phyloP scores from a whole-genome alignment of 495 filamentous ascomycete genomes.

The Annulohypoxylon maeteangense region DNA sequence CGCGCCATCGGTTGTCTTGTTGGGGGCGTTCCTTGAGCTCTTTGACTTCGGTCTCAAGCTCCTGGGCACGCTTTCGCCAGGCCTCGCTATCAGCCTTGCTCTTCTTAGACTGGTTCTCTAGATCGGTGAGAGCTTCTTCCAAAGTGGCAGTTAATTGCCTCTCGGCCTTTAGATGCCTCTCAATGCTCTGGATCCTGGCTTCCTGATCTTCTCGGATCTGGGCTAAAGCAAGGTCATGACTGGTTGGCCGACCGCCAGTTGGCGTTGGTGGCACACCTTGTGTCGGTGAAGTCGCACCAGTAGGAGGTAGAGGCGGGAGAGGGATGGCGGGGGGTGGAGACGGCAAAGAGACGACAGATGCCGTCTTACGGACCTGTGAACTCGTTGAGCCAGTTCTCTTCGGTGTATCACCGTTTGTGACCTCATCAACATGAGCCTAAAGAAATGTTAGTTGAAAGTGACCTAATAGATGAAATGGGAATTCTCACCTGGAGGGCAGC shows the following conservation, averaged over 20 bases:
- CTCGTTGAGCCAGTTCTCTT: slow-evolving; percentile 81
- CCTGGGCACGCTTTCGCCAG: slow-evolving; percentile 84
- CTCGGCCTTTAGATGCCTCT: slow-evolving; percentile 95
- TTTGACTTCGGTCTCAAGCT: slow-evolving; percentile 81
- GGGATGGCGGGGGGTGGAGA: slow-evolving; percentile 92
- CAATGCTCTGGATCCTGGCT: slow-evolving; percentile 91
- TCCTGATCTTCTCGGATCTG: slow-evolving; percentile 94
- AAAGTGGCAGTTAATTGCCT: slow-evolving; percentile 94
- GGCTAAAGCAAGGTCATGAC: slow-evolving; percentile 79
- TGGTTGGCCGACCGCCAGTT: slow-evolving; percentile 71
- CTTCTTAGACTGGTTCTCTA: slow-evolving; percentile 87
- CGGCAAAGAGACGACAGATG: slow-evolving; percentile 83
- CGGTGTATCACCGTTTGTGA: slow-evolving; percentile 49
- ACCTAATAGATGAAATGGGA: not conserved
- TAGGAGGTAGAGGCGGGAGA: slow-evolving; percentile 85
- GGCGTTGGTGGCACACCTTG: slow-evolving; percentile 57
- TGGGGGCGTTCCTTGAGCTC: slow-evolving; percentile 64
- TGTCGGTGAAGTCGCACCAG: slow-evolving; percentile 53
- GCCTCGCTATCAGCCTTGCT: slow-evolving; percentile 87
- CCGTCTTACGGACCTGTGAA: slow-evolving; percentile 82
- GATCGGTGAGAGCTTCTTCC: slow-evolving; percentile 93
- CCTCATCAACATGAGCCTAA: slow-evolving; percentile 68
- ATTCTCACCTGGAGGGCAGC: slow-evolving; percentile 71
- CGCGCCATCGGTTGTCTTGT: slow-evolving; percentile 70
- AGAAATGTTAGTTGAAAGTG: slow-evolving; percentile 45